Evolutionary conservation across 2,329 filamentous ascomycete species (phyloP), one percentile per base, ranked within the genome.

Genomic region (Neopestalotiopsis sp.): DNA sequence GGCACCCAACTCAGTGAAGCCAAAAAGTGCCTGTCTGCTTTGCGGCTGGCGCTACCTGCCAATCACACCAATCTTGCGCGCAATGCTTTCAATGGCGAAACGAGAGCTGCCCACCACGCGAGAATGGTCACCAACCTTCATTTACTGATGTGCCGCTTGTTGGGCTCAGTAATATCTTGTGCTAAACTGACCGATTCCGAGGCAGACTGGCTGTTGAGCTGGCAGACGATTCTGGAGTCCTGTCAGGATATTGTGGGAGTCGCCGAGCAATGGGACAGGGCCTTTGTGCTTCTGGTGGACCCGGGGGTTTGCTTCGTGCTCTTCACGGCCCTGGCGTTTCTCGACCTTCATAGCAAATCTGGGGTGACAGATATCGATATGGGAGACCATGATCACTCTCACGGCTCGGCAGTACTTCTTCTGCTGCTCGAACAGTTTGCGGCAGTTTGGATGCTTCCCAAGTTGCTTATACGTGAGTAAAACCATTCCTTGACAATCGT

Each of bases 31-130:
- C 34, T 38, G 34, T 69, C 75, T 12, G 68, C 75, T 14, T 64
- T 78, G 52, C 72, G 73, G 42, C 69, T 79, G 4, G 75, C 78
- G 1, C 72, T 81, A 1, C 78, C 79, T 24, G 63, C 71, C 1
- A 72, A 75, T 13, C 80, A 74, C 69, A 71, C 80, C 20, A 76
- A 78, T 66, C 73, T 76, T 1, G 57, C 72, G n/a, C 77, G 78
- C 32, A 78, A 80, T 52, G 73, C 71, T 3, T 70, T 79, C 32
- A 32, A 67, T 4, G 74, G 75, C 17, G 79, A 81, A 67, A 72
- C 74, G 1, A 67, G 67, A 4, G 38, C 66, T 6, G 73, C 77
- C 24, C 76, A 81, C 56, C 75, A 71, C 66, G 71, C 66, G 63
- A 72, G 74, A 59, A 72, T 75, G 10, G 73, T 71, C 14, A 75